Percentiles rank a stretch among this genome's conserved stretches.
phyloP scores from a whole-genome alignment of 495 filamentous ascomycete genomes.

The Xylaria curta region DNA sequence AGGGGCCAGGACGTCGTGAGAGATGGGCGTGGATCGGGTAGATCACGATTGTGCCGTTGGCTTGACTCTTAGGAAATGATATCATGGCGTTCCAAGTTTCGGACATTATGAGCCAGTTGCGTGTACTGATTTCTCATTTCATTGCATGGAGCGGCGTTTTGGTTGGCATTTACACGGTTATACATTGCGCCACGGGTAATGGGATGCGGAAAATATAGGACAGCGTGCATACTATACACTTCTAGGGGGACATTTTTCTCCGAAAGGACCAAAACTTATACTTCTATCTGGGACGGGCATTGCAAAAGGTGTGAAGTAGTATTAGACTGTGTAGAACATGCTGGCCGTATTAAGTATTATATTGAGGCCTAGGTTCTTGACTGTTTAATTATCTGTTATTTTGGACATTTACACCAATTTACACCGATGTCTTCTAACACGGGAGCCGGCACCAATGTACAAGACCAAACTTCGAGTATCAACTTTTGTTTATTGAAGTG shows the following conservation, averaged over 20 bases:
- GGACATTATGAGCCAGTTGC: not conserved
- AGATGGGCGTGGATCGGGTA: not conserved
- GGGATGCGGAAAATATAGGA: not conserved
- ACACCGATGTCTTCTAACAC: not conserved
- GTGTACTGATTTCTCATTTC: not conserved
- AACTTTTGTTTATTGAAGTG: not conserved
- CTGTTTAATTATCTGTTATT: not conserved
- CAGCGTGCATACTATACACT: not conserved
- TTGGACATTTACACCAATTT: not conserved
- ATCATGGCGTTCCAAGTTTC: not conserved
- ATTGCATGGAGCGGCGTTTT: conserved; percentile 18
- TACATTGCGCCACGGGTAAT: not conserved
- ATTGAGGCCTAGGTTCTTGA: not conserved
- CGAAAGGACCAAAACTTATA: not conserved
- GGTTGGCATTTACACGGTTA: conserved; percentile 12
- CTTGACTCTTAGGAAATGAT: not conserved
- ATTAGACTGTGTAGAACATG: not conserved
- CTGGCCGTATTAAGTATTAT: not conserved
- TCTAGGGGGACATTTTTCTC: not conserved
- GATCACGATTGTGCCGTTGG: not conserved
- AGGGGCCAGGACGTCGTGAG: not conserved
- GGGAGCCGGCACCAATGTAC: not conserved
- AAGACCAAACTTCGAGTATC: not conserved
- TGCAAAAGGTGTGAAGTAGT: not conserved
- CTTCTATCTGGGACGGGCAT: not conserved